These are phyloP conservation scores for Aspergillus glaucus DNA, from an alignment of 2,329 filamentous ascomycete genomes.

Conservation along the genomic window DNA sequence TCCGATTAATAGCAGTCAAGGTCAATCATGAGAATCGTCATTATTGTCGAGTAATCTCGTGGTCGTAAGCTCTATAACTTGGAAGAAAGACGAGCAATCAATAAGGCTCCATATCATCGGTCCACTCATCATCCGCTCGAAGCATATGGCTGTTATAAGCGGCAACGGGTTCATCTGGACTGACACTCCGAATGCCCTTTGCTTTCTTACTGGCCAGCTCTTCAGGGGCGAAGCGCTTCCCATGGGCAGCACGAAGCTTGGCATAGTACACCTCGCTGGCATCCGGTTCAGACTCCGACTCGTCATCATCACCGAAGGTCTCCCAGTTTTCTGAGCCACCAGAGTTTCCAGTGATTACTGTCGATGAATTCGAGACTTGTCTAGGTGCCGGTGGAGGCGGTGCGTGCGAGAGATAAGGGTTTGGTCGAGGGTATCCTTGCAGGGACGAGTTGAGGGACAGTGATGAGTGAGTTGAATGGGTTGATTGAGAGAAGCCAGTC, in stretches of 20 bases:
- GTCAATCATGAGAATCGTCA: constrained; percentile 21
- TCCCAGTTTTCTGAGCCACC: constrained; percentile 94
- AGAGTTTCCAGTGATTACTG: constrained; percentile 56
- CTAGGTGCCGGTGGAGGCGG: constrained; percentile 44
- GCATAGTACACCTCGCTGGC: constrained; percentile 73
- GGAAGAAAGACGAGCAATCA: constrained; percentile 16
- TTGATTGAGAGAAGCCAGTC: constrained; percentile 33
- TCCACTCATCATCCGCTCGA: constrained; percentile 44
- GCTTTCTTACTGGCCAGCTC: constrained; percentile 36
- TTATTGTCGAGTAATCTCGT: constrained; percentile 18
- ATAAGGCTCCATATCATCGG: constrained; percentile 44
- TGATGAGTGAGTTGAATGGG: constrained; percentile 37
- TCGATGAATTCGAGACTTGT: constrained; percentile 68
- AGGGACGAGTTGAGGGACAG: constrained; percentile 28
- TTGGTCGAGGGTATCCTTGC: constrained; percentile 27
- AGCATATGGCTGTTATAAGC: constrained; percentile 40
- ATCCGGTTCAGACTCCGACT: constrained; percentile 67
- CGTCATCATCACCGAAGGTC: constrained; percentile 87
- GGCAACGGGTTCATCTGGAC: constrained; percentile 34
- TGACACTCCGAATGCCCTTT: constrained; percentile 44
- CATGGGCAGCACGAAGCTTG: constrained; percentile 62
- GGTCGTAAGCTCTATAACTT: constrained; percentile 10
- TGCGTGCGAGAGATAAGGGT: constrained; percentile 30
- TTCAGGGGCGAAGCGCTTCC: constrained; percentile 54
- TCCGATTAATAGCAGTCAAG: constrained; percentile 11